Conservation (phyloP, 441 rosid genomes). For the Theobroma grandiflorum region DNA sequence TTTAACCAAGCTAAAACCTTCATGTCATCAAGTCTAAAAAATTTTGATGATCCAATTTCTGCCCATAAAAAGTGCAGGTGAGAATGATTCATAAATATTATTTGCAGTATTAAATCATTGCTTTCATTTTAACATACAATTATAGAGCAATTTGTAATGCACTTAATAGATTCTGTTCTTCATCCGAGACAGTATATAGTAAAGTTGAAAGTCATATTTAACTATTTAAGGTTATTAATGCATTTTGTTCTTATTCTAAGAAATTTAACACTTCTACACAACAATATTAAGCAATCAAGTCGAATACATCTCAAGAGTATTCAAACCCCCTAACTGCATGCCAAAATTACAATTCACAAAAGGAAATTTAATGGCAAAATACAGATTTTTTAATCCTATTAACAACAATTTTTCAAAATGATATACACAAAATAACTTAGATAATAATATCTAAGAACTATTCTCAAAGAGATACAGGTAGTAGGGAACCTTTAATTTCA, state of each 20-base stretch:
- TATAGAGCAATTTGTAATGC: neutral
- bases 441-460: neutral
- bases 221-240: neutral
- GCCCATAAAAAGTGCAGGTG: constrained; percentile 32
- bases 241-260: neutral
- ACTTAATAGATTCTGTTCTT: constrained; percentile 6
- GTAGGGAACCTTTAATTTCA: constrained; percentile 72
- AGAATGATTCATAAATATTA: neutral
- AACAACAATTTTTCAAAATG: neutral
- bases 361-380: neutral
- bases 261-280: neutral
- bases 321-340: neutral
- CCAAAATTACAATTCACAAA: neutral
- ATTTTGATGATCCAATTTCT: constrained; percentile 81
- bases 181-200: neutral
- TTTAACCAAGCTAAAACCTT: constrained; percentile 84
- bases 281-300: neutral
- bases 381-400: neutral
- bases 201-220: neutral
- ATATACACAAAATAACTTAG: neutral
- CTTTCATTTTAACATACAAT: neutral
- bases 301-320: neutral
- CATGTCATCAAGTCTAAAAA: constrained; percentile 84
- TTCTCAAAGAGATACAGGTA: constrained; percentile 22
- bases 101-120: constrained; percentile 1